These are phyloP conservation scores for Andrographis paniculata DNA, from an alignment of 305 asterid species.

Conservation along the genomic window DNA sequence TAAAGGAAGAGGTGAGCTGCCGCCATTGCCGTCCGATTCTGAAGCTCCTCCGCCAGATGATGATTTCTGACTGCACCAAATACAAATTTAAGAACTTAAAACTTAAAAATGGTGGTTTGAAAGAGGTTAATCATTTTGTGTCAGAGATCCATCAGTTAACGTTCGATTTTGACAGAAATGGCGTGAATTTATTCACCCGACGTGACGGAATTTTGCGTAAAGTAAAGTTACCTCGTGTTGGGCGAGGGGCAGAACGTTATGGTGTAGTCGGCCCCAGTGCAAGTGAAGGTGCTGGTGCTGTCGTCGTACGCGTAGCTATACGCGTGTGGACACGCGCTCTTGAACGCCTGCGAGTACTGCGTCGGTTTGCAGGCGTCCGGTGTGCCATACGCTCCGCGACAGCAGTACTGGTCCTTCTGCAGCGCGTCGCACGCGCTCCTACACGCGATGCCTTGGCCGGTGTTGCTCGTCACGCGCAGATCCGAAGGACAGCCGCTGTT, in stretches of 20 bases:
- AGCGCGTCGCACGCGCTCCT: constrained; percentile 33
- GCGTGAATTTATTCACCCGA: neutral
- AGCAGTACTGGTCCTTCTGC: constrained; percentile 22
- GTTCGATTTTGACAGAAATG: neutral
- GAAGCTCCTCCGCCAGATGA: constrained; percentile 34
- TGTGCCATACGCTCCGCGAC: constrained; percentile 22
- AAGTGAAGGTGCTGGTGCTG: constrained; percentile 24
- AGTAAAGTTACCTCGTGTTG: constrained; percentile 33
- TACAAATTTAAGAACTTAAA: no score
- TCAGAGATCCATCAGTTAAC: no score
- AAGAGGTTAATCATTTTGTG: no score
- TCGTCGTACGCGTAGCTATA: constrained; percentile 28
- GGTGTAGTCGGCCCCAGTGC: constrained; percentile 35
- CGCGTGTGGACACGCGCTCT: constrained; percentile 29
- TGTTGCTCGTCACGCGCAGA: constrained; percentile 17
- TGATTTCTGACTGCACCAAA: constrained; percentile 57
- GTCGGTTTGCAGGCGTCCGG: constrained; percentile 25
- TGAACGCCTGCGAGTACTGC: constrained; percentile 25
- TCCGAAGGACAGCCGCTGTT: constrained; percentile 26
- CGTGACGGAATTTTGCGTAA: neutral
- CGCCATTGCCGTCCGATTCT: constrained; percentile 14
- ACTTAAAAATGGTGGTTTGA: no score
- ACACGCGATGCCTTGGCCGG: constrained; percentile 22
- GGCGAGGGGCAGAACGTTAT: constrained; percentile 58
- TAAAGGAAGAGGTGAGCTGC: constrained; percentile 10